Evolutionary conservation across 192 early-diverging fungal species (phyloP).

Genomic region (Linnemannia exigua): DNA sequence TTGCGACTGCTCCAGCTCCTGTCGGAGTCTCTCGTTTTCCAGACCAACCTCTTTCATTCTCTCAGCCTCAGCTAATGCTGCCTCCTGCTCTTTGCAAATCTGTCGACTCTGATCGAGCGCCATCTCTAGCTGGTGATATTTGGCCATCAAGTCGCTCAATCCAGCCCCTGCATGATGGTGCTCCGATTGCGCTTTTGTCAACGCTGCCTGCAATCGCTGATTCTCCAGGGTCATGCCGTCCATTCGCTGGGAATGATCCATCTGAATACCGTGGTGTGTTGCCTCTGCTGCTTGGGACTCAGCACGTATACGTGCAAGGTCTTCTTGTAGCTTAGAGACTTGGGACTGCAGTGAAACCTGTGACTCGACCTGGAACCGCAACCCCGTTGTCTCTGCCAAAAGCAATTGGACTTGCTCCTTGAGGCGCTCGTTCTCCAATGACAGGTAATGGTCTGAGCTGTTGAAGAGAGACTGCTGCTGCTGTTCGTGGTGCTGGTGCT

Average conservation of each 20-base stretch:
- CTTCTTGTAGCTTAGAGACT: neutral
- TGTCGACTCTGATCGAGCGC: slow-evolving; percentile 11
- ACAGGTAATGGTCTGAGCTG: neutral
- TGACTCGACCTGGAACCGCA: neutral
- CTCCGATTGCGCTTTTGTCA: neutral
- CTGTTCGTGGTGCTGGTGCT: neutral
- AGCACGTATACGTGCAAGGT: neutral
- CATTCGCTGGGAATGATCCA: neutral
- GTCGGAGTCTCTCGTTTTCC: slow-evolving; percentile 22
- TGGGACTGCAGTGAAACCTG: neutral
- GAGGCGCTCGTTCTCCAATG: slow-evolving; percentile 16
- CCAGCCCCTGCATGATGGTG: neutral
- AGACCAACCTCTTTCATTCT: neutral
- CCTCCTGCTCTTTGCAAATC: neutral
- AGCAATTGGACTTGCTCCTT: slow-evolving; percentile 17
- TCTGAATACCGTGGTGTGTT: neutral
- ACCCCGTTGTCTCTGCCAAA: neutral
- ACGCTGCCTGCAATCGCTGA: neutral
- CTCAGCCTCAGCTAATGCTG: neutral
- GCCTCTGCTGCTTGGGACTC: neutral
- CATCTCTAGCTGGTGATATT: neutral
- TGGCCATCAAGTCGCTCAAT: neutral
- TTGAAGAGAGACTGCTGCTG: neutral
- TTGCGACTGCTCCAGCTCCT: slow-evolving; percentile 7
- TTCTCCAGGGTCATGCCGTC: slow-evolving; percentile 8